Evolutionary conservation across 2,329 filamentous ascomycete genomes (phyloP), one percentile per base, ranked within the genome.

Genomic region (Akanthomyces muscarius): DNA sequence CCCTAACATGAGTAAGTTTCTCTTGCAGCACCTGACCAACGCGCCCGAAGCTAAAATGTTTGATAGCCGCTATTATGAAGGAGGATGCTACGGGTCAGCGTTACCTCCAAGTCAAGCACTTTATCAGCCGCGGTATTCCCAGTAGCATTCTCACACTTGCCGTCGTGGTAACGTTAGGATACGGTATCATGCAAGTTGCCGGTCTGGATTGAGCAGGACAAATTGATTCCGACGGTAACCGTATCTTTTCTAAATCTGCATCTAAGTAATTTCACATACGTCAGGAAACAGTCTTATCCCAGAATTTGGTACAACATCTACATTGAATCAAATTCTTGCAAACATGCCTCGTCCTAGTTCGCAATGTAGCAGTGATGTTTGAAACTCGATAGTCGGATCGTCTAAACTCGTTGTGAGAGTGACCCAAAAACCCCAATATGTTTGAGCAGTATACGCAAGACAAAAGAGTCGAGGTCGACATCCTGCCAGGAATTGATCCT

Each of bases 1-100:
- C 79, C 95, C 95, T 1, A 99, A 99, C 70, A 99, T 99, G 95
- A 99, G 93, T 97, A 86, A 83, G 92, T 90, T 52, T 63, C 13
- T 45, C 44, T 25, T 64, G 48, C 48, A 33, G 38, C 63, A 57
- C 64, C 44, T 18, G 48, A 64, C 30, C 33, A 61, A 45, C 48
- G 16, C 14, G 6, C 13, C 1, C 30, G 23, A 13, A 3, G 55
- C 71, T 75, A 64, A 73, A 65, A 51, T 54, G 6, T 36, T 6
- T 8, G 50, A 18, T 57, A 96, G 92, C 95, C 71, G 95, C 95
- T 4, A 98, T 99, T 71, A 98, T 99, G 95, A 98, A 98, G 83
- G 95, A 99, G 77, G 94, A 99, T 70, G 85, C 91, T 0, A 96
- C 93, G 0, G 95, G 95, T 10, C 91, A 96, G 73, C 84, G 95